Evolutionary conservation across 306 rosid species (phyloP), one percentile per base, ranked within the genome.

Genomic region (Bauhinia variegata): DNA sequence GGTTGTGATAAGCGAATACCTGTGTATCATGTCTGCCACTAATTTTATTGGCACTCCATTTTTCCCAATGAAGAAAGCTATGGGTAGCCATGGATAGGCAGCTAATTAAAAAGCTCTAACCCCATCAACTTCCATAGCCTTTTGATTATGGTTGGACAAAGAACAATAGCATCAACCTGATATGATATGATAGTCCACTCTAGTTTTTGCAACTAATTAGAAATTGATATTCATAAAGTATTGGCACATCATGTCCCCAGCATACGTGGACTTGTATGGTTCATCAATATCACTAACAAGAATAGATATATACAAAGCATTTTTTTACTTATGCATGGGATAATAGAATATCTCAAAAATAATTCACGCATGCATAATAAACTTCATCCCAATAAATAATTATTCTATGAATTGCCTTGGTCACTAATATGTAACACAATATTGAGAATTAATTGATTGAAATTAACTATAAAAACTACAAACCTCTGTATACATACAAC

Each of bases 331-430:
- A n/a, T n/a, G n/a, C n/a, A n/a, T n/a, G n/a, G n/a, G n/a, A n/a
- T n/a, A n/a, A n/a, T n/a, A n/a, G n/a, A n/a, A n/a, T n/a, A n/a
- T n/a, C 41, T 6, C 41, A 36, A 36, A 36, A 36, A 36, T 36
- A 5, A 36, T 36, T 6, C 67, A 70, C 59, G 67, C 75, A 59
- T 59, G 58, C 75, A 70, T 47, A 36, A 43, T 11, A 23, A 23
- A 1, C 28, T 41, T 61, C 54, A 6, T 23, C 34, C 34, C 30
- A 59, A 6, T 2, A 12, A 36, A 36, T 36, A 36, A n/a, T n/a
- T n/a, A n/a, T n/a, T n/a, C n/a, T n/a, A n/a, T n/a, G n/a, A n/a
- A n/a, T n/a, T n/a, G n/a, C n/a, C n/a, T n/a, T n/a, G n/a, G n/a
- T n/a, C n/a, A n/a, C n/a, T n/a, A n/a, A n/a, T n/a, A n/a, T n/a